Conservation (phyloP, 164 flowering plant species). For the Buxus sempervirens region DNA sequence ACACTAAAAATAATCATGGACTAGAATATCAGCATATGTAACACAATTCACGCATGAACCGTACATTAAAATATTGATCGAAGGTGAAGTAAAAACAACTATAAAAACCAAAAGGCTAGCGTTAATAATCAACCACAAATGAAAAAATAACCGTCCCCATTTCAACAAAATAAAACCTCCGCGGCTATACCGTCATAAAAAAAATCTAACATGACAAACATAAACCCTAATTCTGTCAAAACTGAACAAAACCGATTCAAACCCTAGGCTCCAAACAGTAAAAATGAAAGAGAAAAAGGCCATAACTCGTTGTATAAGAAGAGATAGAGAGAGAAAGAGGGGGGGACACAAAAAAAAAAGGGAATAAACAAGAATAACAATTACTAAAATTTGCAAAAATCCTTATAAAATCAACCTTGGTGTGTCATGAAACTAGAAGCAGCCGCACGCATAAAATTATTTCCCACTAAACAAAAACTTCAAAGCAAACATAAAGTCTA, state of each 20-base stretch:
- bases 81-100: neutral
- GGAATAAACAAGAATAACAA: neutral
- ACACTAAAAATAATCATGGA: no score
- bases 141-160: neutral
- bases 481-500: neutral
- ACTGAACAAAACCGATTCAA: neutral
- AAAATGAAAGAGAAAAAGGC: neutral
- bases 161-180: neutral
- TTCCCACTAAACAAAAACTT: neutral
- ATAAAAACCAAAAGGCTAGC: no score
- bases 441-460: neutral
- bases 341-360: neutral
- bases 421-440: neutral
- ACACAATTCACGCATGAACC: neutral
- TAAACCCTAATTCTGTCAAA: slow-evolving; percentile 6
- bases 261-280: neutral
- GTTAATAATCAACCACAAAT: neutral
- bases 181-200: neutral
- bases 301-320: neutral
- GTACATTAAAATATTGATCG: neutral
- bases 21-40: neutral
- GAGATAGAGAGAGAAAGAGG: neutral
- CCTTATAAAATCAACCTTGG: neutral
- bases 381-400: neutral
- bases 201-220: neutral